Conservation (phyloP, 306 rosid genomes). For the Delonix regia region DNA sequence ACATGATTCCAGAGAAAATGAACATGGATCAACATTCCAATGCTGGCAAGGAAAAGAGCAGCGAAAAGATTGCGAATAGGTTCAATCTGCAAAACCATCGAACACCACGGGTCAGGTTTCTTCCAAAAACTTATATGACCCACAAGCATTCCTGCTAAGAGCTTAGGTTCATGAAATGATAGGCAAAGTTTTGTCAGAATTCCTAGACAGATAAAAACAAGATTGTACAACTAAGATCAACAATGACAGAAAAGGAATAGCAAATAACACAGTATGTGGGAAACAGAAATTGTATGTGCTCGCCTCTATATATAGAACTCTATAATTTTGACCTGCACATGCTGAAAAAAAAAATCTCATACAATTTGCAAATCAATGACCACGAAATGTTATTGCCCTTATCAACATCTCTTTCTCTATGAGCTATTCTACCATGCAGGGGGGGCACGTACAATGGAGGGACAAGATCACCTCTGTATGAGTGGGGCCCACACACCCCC, state of each 20-base stretch:
- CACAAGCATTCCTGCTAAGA: constrained; percentile 26
- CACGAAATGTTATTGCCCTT: not conserved
- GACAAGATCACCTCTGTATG: not conserved
- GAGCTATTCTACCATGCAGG: not conserved
- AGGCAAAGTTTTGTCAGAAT: constrained; percentile 22
- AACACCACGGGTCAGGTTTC: constrained; percentile 31
- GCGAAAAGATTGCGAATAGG: constrained; percentile 95
- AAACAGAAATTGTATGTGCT: constrained; percentile 2
- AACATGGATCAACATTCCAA: constrained; percentile 97
- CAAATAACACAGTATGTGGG: not conserved
- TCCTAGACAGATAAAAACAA: constrained; percentile 6
- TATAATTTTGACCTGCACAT: constrained; percentile 18
- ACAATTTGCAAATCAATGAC: constrained; percentile 9
- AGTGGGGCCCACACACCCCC: not conserved
- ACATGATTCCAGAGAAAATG: constrained; percentile 98
- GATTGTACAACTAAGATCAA: not conserved
- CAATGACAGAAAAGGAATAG: not conserved
- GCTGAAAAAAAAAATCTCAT: constrained; percentile 6
- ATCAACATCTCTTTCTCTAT: not conserved
- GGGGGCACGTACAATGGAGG: not conserved
- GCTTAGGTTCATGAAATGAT: constrained; percentile 19
- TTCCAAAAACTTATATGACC: constrained; percentile 16
- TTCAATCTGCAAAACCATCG: constrained; percentile 69
- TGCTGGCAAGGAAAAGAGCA: constrained; percentile 96
- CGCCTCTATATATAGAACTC: not conserved